phyloP scores from a whole-genome alignment of 164 flowering plant genomes.

The Aristolochia fimbriata region DNA sequence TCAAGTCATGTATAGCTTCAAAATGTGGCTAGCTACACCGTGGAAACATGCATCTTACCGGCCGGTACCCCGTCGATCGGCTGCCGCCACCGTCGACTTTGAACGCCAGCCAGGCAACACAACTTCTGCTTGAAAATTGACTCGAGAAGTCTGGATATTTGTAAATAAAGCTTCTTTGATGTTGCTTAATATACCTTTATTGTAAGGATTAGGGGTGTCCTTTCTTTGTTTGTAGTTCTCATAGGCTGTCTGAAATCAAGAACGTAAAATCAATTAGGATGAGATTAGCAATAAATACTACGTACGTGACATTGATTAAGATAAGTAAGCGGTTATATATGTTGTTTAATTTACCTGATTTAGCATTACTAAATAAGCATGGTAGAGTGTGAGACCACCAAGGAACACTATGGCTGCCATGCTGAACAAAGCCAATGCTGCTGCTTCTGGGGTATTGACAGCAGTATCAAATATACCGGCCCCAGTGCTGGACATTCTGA shows the following conservation, averaged over 20 bases:
- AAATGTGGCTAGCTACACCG: neutral
- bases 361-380: slow-evolving; percentile 24
- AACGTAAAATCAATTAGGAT: neutral
- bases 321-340: neutral
- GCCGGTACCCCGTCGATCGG: no score
- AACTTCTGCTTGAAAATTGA: slow-evolving; percentile 33
- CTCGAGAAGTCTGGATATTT: slow-evolving; percentile 23
- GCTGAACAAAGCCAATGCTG: slow-evolving; percentile 31
- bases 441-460: slow-evolving; percentile 29
- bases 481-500: slow-evolving; percentile 14
- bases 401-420: slow-evolving; percentile 32
- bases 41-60: no score
- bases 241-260: slow-evolving; percentile 30
- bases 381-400: slow-evolving; percentile 27
- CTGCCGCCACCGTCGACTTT: no score
- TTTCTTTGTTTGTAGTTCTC: slow-evolving; percentile 31
- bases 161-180: slow-evolving; percentile 29
- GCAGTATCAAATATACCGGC: slow-evolving; percentile 19
- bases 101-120: neutral
- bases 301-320: no score
- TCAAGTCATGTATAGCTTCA: neutral
- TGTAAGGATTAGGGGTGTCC: slow-evolving; percentile 26
- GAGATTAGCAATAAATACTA: neutral
- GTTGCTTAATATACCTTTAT: slow-evolving; percentile 29
- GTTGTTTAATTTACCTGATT: slow-evolving; percentile 60